Evolutionary conservation across 768 basidiomycete species (phyloP), one percentile per base, ranked within the genome.

Genomic region (Agrocybe praecox): DNA sequence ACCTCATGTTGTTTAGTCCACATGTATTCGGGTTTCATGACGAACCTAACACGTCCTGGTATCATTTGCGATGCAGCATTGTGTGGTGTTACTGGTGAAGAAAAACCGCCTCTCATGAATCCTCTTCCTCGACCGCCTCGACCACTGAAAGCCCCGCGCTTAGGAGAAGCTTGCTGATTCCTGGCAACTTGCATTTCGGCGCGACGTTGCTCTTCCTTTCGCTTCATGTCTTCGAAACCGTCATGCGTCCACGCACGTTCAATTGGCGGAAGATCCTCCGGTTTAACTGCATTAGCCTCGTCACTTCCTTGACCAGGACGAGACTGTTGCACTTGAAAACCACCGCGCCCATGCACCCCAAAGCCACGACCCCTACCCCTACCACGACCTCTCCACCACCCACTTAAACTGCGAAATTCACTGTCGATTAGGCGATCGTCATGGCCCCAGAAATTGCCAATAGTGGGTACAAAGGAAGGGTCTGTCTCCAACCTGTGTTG

Each of bases 361-460:
- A 82, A 80, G 9, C 79, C 86, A 46, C 87, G 72, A 6, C 85
- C 86, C 29, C 65, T 57, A 42, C 67, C 69, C 55, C 69, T 56
- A 49, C 70, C 67, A 43, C 89, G 81, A 43, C 85, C 84, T 46
- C 67, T 79, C 92, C 93, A 94, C 92, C 92, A 94, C 1, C 85
- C 86, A 73, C 90, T 93, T 45, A 95, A 72, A 67, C 87, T 89
- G 42, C 93, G 84, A 42, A 92, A 72, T 58, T 91, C 86, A 70
- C 91, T 91, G 71, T 92, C 89, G 68, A 93, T 76, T 53, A 94
- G 75, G 46, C 95, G 87, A 69, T 96, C 94, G 70, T 97, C 95
- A 67, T 97, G 95, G 5, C 91, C 88, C 94, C 93, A 97, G 67
- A 97, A 97, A 59, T 88, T 89, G 53, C 95, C 95, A 21, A 96